phyloP scores from a whole-genome alignment of 352 stramenopile genomes.

The Phytophthora capsici region DNA sequence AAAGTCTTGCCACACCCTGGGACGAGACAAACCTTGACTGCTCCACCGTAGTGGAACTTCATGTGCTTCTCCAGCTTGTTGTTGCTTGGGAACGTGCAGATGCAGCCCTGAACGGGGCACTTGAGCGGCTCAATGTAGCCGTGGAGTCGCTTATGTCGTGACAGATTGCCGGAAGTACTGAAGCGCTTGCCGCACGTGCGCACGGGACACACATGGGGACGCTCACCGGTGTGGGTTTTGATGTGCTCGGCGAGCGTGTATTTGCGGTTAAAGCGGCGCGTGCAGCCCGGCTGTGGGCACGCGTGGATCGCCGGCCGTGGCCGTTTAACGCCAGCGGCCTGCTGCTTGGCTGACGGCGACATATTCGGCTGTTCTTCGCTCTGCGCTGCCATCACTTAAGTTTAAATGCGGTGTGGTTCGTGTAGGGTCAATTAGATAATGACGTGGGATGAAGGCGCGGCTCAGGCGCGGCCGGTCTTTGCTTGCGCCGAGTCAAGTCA shows the following conservation, averaged over 20 bases:
- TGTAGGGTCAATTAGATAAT: slow-evolving; percentile 25
- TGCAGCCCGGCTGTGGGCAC: slow-evolving; percentile 42
- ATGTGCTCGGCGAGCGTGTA: slow-evolving; percentile 72
- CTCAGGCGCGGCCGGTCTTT: not conserved
- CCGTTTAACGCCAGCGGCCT: slow-evolving; percentile 16
- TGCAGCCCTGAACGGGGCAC: slow-evolving; percentile 32
- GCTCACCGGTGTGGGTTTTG: slow-evolving; percentile 71
- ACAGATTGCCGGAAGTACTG: slow-evolving; percentile 51
- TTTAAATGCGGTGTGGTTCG: slow-evolving; percentile 1
- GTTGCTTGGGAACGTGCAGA: slow-evolving; percentile 35
- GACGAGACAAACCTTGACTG: slow-evolving; percentile 42
- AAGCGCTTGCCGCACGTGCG: slow-evolving; percentile 49
- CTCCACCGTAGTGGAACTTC: slow-evolving; percentile 40
- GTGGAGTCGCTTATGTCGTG: slow-evolving; percentile 46
- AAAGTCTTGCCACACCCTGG: slow-evolving; percentile 47
- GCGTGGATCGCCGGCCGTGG: slow-evolving; percentile 27
- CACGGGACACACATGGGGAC: slow-evolving; percentile 39
- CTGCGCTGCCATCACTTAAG: slow-evolving; percentile 14
- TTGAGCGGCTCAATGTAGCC: slow-evolving; percentile 39
- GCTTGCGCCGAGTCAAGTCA: slow-evolving; percentile 7
- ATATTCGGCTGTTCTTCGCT: slow-evolving; percentile 13
- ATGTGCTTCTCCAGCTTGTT: slow-evolving; percentile 48
- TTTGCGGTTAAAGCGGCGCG: slow-evolving; percentile 58
- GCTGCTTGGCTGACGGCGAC: slow-evolving; percentile 9
- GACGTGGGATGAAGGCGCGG: slow-evolving; percentile 19